These are phyloP conservation scores for Colletotrichum echinochloae DNA, from an alignment of 2,329 filamentous ascomycete genomes.

Conservation along the genomic window DNA sequence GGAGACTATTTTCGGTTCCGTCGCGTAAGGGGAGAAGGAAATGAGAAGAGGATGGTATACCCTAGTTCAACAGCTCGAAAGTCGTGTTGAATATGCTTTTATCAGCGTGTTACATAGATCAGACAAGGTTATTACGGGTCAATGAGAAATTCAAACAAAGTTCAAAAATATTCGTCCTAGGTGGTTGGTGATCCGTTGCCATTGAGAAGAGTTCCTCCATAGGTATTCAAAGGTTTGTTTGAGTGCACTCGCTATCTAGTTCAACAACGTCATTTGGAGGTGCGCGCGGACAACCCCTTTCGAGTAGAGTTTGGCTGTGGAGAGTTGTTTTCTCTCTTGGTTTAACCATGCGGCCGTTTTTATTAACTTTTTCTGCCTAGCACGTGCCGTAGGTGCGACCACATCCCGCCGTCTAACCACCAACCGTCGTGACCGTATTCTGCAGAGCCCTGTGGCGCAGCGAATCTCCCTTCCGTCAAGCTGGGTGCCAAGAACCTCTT, in stretches of 20 bases:
- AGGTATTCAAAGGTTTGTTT: neutral
- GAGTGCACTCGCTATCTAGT: neutral
- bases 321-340: neutral
- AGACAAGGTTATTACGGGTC: slow-evolving; percentile 39
- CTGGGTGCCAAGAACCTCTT: slow-evolving; percentile 23
- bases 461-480: neutral
- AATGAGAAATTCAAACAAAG: slow-evolving; percentile 34
- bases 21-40: slow-evolving; percentile 32
- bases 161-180: slow-evolving; percentile 7
- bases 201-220: no score
- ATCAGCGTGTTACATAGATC: slow-evolving; percentile 41
- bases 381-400: neutral
- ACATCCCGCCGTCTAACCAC: slow-evolving; percentile 5
- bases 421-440: slow-evolving; percentile 9
- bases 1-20: slow-evolving; percentile 41
- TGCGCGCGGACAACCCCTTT: neutral
- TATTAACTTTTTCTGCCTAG: neutral
- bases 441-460: neutral
- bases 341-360: neutral
- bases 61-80: slow-evolving; percentile 33
- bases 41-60: slow-evolving; percentile 35
- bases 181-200: no score
- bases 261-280: neutral
- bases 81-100: slow-evolving; percentile 40
- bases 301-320: neutral